Evolutionary conservation across 352 stramenopile genomes (phyloP).

Genomic region (Pythium aristosporum): DNA sequence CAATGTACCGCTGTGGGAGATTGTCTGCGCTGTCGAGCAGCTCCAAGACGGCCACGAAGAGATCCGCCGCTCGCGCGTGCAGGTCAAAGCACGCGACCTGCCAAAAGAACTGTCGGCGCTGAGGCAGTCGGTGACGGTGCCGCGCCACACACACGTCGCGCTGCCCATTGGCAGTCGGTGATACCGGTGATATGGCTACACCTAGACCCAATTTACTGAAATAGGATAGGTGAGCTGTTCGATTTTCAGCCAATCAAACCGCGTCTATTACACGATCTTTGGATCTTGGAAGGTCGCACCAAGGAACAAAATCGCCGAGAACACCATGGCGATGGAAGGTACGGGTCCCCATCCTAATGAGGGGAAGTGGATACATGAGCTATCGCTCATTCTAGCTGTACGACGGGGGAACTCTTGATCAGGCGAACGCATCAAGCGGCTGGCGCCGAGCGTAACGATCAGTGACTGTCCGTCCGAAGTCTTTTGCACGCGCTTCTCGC

Average conservation of each 20-base stretch:
- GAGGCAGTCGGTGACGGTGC: constrained; percentile 26
- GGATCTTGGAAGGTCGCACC: constrained; percentile 21
- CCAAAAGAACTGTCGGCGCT: constrained; percentile 42
- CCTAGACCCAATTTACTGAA: not conserved
- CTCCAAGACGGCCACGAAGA: constrained; percentile 49
- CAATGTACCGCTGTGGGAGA: constrained; percentile 45
- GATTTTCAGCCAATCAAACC: constrained; percentile 9
- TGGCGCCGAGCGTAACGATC: constrained; percentile 81
- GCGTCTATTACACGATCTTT: constrained; percentile 2
- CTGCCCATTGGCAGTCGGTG: constrained; percentile 11
- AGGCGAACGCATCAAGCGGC: constrained; percentile 52
- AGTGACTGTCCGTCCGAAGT: constrained; percentile 87
- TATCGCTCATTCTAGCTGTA: not conserved
- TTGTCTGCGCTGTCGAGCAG: constrained; percentile 40
- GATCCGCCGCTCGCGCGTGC: constrained; percentile 43
- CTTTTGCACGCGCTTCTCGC: constrained; percentile 87
- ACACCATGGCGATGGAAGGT: constrained; percentile 19
- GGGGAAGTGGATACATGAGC: not conserved
- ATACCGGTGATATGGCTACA: constrained; percentile 15
- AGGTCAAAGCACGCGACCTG: constrained; percentile 39
- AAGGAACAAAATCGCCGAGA: not conserved
- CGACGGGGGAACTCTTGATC: not conserved
- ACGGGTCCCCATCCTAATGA: not conserved
- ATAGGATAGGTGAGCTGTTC: not conserved
- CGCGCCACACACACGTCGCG: constrained; percentile 19